Conservation (phyloP, 306 rosid genomes). For the Glycyrrhiza uralensis region DNA sequence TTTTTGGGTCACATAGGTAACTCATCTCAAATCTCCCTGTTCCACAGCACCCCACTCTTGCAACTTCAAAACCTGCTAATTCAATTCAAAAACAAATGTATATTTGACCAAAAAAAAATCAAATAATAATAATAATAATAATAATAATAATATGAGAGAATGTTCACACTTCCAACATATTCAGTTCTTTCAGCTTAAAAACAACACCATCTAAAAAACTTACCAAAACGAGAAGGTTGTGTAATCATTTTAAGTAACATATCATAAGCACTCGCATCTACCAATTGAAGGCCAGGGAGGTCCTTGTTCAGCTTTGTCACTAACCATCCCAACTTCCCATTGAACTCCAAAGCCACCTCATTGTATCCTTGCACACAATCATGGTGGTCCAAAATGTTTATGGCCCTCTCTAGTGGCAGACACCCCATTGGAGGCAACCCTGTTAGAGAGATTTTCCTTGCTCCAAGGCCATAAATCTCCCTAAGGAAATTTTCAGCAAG, state of each 20-base stretch:
- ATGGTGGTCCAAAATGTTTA: conserved; percentile 37
- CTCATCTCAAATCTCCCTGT: conserved; percentile 46
- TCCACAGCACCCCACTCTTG: conserved; percentile 38
- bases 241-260: conserved; percentile 26
- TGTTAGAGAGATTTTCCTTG: conserved; percentile 52
- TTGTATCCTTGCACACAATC: conserved; percentile 44
- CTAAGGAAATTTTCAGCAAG: conserved; percentile 43
- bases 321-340: conserved; percentile 43
- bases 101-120: background rate
- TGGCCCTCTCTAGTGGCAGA: conserved; percentile 54
- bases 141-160: too few species aligned
- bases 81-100: background rate
- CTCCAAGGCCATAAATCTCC: conserved; percentile 50
- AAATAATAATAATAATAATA: too few species aligned
- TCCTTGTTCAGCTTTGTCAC: conserved; percentile 40
- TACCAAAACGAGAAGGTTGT: conserved; percentile 49
- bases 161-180: too few species aligned
- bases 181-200: too few species aligned
- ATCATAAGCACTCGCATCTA: conserved; percentile 37
- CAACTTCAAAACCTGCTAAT: conserved; percentile 40
- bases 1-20: conserved; percentile 29
- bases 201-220: too few species aligned
- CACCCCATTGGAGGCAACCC: conserved; percentile 73
- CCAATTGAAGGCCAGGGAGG: conserved; percentile 40
- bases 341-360: conserved; percentile 49